phyloP scores from a whole-genome alignment of 2,329 filamentous ascomycete genomes.

The Pseudogymnoascus sp. region DNA sequence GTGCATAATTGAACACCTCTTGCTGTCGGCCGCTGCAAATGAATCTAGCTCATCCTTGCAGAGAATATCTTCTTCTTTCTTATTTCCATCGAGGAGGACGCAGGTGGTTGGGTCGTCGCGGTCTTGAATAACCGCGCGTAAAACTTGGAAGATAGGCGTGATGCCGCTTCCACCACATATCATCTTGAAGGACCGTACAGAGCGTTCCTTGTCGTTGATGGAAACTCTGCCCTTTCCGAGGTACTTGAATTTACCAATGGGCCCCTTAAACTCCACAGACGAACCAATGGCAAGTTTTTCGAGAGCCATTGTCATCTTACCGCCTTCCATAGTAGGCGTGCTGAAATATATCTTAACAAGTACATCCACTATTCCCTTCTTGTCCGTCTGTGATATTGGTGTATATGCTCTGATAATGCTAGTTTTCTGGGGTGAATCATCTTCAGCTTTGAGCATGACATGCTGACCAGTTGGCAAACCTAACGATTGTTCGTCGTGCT shows the following conservation, averaged over 20 bases:
- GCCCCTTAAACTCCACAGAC: constrained; percentile 76
- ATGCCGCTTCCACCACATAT: constrained; percentile 83
- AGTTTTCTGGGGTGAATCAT: constrained; percentile 52
- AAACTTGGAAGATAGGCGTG: constrained; percentile 82
- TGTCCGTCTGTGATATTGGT: constrained; percentile 58
- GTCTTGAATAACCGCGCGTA: constrained; percentile 64
- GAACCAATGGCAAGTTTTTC: constrained; percentile 65
- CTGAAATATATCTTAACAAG: constrained; percentile 77
- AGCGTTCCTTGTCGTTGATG: constrained; percentile 47
- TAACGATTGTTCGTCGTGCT: constrained; percentile 58
- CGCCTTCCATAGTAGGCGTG: constrained; percentile 48
- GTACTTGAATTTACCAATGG: constrained; percentile 79
- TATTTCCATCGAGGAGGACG: constrained; percentile 70
- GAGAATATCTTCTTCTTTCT: constrained; percentile 71
- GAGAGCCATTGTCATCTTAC: constrained; percentile 74
- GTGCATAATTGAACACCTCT: constrained; percentile 57
- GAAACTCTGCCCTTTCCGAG: constrained; percentile 55
- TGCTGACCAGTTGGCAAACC: constrained; percentile 82
- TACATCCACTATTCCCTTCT: constrained; percentile 59
- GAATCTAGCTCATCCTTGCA: constrained; percentile 63
- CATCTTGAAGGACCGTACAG: constrained; percentile 67
- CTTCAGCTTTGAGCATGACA: constrained; percentile 70
- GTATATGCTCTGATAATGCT: constrained; percentile 81
- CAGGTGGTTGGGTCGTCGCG: constrained; percentile 55
- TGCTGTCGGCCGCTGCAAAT: constrained; percentile 43